Percentiles rank a stretch among this genome's conserved stretches.
These are phyloP conservation scores for Ceratocystis smalleyi DNA, from an alignment of 2,329 filamentous ascomycete genomes.

Conservation along the genomic window DNA sequence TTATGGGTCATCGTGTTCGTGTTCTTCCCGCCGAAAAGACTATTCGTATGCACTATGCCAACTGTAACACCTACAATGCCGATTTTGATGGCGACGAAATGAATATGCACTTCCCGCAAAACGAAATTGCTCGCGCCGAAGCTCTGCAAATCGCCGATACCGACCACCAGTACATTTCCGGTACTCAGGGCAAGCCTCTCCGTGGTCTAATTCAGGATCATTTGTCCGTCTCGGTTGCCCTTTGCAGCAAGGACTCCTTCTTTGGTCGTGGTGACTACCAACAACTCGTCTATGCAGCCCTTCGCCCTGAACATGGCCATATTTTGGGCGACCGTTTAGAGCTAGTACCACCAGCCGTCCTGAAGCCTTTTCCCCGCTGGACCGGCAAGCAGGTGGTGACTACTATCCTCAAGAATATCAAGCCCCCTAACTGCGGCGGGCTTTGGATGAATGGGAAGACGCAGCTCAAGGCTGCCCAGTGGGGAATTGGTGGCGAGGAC, in stretches of 20 bases:
- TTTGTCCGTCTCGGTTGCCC: slow-evolving; percentile 79
- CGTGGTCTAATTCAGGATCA: slow-evolving; percentile 97
- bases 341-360: slow-evolving; percentile 62
- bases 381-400: slow-evolving; percentile 94
- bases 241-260: slow-evolving; percentile 83
- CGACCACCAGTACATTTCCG: slow-evolving; percentile 91
- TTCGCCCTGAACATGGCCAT: slow-evolving; percentile 81
- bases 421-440: slow-evolving; percentile 57
- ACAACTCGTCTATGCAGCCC: slow-evolving; percentile 77
- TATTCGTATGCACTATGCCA: slow-evolving; percentile 98
- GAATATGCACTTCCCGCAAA: slow-evolving; percentile 99
- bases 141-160: slow-evolving; percentile 88
- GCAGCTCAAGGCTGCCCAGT: slow-evolving; percentile 61
- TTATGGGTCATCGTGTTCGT: slow-evolving; percentile 91
- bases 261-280: slow-evolving; percentile 81
- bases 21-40: slow-evolving; percentile 91
- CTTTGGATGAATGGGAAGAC: slow-evolving; percentile 68
- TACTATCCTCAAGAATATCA: slow-evolving; percentile 84
- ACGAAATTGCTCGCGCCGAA: slow-evolving; percentile 84
- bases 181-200: slow-evolving; percentile 81
- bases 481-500: slow-evolving; percentile 54
- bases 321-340: slow-evolving; percentile 70
- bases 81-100: slow-evolving; percentile 99
- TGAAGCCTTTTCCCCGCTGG: slow-evolving; percentile 72
- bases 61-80: slow-evolving; percentile 98